Percentiles rank a stretch among this genome's conserved stretches.
These are phyloP conservation scores for Hymenoscyphus infarciens DNA, from an alignment of 2,329 filamentous ascomycete species.

Conservation along the genomic window DNA sequence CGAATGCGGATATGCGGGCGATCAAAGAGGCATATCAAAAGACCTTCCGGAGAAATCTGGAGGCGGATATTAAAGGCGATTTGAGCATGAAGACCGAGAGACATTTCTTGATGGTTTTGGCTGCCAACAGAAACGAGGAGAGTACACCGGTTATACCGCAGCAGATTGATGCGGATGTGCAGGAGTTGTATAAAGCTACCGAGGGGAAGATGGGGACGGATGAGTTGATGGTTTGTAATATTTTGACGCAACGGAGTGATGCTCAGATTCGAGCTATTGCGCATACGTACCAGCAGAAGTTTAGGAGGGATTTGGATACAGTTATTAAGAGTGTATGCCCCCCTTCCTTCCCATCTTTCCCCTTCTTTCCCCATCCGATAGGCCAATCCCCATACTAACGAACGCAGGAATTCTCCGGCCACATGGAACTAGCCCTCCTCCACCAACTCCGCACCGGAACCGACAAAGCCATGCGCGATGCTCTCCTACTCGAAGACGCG, in stretches of 20 bases:
- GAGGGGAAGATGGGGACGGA: conserved; percentile 72
- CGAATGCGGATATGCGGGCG: conserved; percentile 81
- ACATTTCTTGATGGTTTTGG: conserved; percentile 79
- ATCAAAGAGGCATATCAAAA: conserved; percentile 78
- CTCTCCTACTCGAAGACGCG: conserved; percentile 73
- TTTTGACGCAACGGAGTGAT: conserved; percentile 73
- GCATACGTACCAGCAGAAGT: conserved; percentile 69
- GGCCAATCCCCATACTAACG: conserved; percentile 14
- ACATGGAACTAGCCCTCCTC: conserved; percentile 83
- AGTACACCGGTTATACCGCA: conserved; percentile 68
- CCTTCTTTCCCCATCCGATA: background rate
- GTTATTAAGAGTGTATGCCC: conserved; percentile 64
- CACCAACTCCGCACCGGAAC: conserved; percentile 73
- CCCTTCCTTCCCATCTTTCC: conserved; percentile 5
- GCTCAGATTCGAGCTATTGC: conserved; percentile 80
- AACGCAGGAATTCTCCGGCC: conserved; percentile 73
- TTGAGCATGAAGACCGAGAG: conserved; percentile 81
- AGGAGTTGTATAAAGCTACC: conserved; percentile 71
- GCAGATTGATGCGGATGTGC: conserved; percentile 71
- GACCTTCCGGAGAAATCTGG: conserved; percentile 62
- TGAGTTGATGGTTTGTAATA: conserved; percentile 71
- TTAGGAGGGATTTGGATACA: conserved; percentile 65
- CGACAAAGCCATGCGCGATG: conserved; percentile 83
- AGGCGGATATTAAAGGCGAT: conserved; percentile 71
- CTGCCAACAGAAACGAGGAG: conserved; percentile 74